Percentiles rank a stretch among this genome's conserved stretches.
Conservation (phyloP, 768 basidiomycete genomes). For the Termitomyces sp. region DNA sequence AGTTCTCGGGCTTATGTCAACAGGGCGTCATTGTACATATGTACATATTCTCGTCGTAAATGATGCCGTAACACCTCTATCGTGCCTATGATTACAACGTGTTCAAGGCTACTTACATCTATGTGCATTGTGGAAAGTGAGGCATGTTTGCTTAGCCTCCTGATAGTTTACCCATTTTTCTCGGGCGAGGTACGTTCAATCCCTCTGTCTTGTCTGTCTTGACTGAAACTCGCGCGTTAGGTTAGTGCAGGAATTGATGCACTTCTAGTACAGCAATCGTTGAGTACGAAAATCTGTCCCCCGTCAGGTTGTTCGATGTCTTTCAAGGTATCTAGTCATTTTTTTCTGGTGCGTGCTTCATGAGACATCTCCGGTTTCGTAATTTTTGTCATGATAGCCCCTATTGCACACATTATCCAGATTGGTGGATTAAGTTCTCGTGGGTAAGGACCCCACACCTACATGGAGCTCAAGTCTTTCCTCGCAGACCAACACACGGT, state of each 20-base stretch:
- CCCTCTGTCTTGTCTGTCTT: neutral
- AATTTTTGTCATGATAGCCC: too few relatives aligned
- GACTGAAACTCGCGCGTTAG: slow-evolving; percentile 15
- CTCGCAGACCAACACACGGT: too few relatives aligned
- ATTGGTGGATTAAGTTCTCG: too few relatives aligned
- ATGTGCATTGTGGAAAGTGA: slow-evolving; percentile 66
- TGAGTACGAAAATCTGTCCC: too few relatives aligned
- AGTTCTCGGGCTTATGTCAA: slow-evolving; percentile 49
- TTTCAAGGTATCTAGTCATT: too few relatives aligned
- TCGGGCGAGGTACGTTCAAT: slow-evolving; percentile 56
- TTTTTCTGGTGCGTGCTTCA: too few relatives aligned
- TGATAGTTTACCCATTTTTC: slow-evolving; percentile 71
- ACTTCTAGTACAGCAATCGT: slow-evolving; percentile 48
- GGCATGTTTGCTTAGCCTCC: neutral
- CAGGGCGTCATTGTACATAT: slow-evolving; percentile 50
- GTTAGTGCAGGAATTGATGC: slow-evolving; percentile 67
- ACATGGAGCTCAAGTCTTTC: too few relatives aligned
- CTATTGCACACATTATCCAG: too few relatives aligned
- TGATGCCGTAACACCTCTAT: slow-evolving; percentile 1
- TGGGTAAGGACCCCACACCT: too few relatives aligned
- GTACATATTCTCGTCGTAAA: slow-evolving; percentile 46
- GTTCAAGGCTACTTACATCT: slow-evolving; percentile 75
- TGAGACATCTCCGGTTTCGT: too few relatives aligned
- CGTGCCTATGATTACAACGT: neutral
- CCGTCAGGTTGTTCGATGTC: too few relatives aligned